These are phyloP conservation scores for Isatis tinctoria DNA, from an alignment of 345 rosid species.

Conservation along the genomic window DNA sequence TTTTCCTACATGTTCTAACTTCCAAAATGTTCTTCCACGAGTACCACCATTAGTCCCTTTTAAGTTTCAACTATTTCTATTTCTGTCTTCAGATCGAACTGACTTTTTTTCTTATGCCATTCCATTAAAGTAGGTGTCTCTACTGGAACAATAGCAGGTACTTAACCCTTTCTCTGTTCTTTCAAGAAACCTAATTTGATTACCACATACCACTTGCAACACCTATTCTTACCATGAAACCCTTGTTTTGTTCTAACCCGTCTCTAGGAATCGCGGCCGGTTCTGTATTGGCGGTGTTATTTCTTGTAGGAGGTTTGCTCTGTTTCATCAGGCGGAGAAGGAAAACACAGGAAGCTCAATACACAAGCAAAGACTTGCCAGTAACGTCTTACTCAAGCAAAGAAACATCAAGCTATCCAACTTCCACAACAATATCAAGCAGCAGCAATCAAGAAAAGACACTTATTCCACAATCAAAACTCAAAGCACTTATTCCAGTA, in stretches of 20 bases:
- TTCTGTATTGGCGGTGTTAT: slow-evolving; percentile 18
- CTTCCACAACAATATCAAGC: slow-evolving; percentile 44
- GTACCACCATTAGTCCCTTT: background rate
- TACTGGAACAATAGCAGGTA: background rate
- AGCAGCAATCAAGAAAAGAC: slow-evolving; percentile 38
- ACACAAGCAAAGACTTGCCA: slow-evolving; percentile 36
- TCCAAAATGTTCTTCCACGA: background rate
- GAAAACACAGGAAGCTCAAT: slow-evolving; percentile 34
- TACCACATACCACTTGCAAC: background rate
- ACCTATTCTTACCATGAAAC: background rate
- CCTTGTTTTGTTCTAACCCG: background rate
- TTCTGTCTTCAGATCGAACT: background rate
- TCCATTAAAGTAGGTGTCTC: background rate
- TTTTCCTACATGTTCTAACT: background rate
- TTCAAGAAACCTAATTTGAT: background rate
- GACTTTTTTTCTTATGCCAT: background rate
- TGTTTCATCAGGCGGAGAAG: slow-evolving; percentile 23
- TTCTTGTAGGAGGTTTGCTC: slow-evolving; percentile 26
- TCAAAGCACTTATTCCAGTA: background rate
- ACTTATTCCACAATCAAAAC: background rate
- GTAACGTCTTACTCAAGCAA: slow-evolving; percentile 44
- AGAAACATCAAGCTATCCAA: slow-evolving; percentile 29
- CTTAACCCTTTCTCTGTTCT: background rate
- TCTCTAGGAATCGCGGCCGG: slow-evolving; percentile 38
- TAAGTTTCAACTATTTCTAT: background rate